A percentile compares a stretch with the other conserved stretches of the same genome.
Conservation (phyloP, 2,329 filamentous ascomycete genomes). For the Xylaria sp. region DNA sequence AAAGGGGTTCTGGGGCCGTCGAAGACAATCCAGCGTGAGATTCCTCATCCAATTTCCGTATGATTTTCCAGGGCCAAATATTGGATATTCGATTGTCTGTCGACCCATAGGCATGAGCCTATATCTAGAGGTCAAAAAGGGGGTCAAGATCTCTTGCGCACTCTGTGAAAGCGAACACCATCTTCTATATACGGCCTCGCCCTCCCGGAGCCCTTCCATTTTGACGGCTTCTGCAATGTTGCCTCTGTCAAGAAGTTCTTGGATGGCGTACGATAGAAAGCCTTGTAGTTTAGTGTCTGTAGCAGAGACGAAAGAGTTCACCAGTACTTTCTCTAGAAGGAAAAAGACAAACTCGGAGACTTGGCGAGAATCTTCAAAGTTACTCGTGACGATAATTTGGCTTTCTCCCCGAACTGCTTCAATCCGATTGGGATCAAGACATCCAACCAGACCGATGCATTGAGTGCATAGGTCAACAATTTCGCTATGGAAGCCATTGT, state of each 20-base stretch:
- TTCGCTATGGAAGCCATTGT: constrained; percentile 73
- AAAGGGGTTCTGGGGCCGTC: constrained; percentile 78
- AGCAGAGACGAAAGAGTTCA: constrained; percentile 90
- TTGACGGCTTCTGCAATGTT: constrained; percentile 72
- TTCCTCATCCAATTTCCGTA: constrained; percentile 85
- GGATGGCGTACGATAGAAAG: constrained; percentile 93
- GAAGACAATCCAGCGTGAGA: constrained; percentile 84
- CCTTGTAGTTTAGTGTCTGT: constrained; percentile 89
- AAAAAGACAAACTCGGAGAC: constrained; percentile 87
- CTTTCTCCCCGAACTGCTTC: constrained; percentile 81
- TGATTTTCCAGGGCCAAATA: constrained; percentile 74
- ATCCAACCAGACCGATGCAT: constrained; percentile 89
- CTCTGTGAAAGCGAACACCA: constrained; percentile 83
- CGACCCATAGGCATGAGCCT: constrained; percentile 72
- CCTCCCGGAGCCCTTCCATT: constrained; percentile 58
- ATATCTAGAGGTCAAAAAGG: constrained; percentile 88
- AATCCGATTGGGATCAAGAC: constrained; percentile 88
- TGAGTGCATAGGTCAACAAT: constrained; percentile 81
- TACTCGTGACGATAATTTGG: constrained; percentile 87
- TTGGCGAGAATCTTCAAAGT: constrained; percentile 83
- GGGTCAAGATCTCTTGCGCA: constrained; percentile 83
- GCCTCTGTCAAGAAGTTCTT: constrained; percentile 84
- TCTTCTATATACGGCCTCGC: constrained; percentile 72
- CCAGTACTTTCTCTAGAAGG: constrained; percentile 85
- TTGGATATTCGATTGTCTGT: constrained; percentile 75